phyloP scores from a whole-genome alignment of 805 yeast species.

The Metschnikowia chrysomelidarum region DNA sequence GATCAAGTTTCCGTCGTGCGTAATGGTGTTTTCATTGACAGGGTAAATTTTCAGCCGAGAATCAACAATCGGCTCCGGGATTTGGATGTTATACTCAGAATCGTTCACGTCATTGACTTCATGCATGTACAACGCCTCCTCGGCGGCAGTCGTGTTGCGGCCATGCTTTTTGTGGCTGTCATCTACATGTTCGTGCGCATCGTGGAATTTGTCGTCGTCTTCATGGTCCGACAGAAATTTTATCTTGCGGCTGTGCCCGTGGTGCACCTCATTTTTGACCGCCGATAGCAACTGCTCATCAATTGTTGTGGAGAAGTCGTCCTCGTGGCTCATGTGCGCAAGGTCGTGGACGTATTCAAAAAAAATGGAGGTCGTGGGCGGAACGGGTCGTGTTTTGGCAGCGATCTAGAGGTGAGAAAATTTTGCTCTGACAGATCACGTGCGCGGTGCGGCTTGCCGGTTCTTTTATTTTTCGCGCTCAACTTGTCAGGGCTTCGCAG shows the following conservation, averaged over 20 bases:
- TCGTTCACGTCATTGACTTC: slow-evolving; percentile 25
- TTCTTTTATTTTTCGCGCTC: slow-evolving; percentile 3
- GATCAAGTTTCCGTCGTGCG: slow-evolving; percentile 49
- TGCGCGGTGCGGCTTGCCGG: no score
- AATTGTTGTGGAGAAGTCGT: slow-evolving; percentile 34
- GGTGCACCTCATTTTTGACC: slow-evolving; percentile 28
- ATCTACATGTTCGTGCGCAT: slow-evolving; percentile 10
- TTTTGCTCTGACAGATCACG: no score
- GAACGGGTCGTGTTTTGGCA: slow-evolving; percentile 24
- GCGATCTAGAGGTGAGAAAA: slow-evolving; percentile 24
- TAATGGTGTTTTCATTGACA: slow-evolving; percentile 43
- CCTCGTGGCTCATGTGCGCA: slow-evolving; percentile 26
- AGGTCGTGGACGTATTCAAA: slow-evolving; percentile 16
- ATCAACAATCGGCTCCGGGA: slow-evolving; percentile 46
- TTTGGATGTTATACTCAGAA: slow-evolving; percentile 43
- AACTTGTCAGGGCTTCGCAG: no score
- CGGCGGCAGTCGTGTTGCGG: slow-evolving; percentile 20
- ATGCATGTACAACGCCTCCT: slow-evolving; percentile 21
- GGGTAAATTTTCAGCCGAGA: slow-evolving; percentile 44
- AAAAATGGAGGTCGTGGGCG: slow-evolving; percentile 5
- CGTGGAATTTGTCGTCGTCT: slow-evolving; percentile 6
- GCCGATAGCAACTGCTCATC: slow-evolving; percentile 43
- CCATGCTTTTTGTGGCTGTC: slow-evolving; percentile 8
- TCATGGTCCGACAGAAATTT: slow-evolving; percentile 3
- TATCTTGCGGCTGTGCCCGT: slow-evolving; percentile 4